These are phyloP conservation scores for Arabidopsis arenosa DNA, from an alignment of 345 rosid genomes.

Conservation along the genomic window DNA sequence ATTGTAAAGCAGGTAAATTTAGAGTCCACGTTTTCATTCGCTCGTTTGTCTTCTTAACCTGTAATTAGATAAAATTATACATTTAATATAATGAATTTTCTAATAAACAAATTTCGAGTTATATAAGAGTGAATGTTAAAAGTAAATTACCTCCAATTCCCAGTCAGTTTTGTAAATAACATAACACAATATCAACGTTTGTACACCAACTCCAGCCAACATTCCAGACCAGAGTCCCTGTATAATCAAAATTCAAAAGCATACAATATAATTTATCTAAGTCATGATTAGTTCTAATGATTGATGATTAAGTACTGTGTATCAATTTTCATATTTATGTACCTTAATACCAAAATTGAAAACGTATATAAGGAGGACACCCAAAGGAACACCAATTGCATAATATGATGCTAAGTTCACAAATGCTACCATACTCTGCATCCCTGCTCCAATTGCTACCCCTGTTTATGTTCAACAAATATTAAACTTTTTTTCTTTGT, in stretches of 20 bases:
- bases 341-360: conserved; percentile 52
- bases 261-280: neutral
- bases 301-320: neutral
- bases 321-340: conserved; percentile 10
- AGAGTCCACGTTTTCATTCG: conserved; percentile 41
- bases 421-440: conserved; percentile 50
- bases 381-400: conserved; percentile 54
- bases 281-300: neutral
- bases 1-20: conserved; percentile 13
- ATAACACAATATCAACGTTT: conserved; percentile 45
- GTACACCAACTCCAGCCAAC: conserved; percentile 49
- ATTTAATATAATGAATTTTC: neutral
- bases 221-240: conserved; percentile 60
- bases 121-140: neutral
- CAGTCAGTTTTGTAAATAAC: conserved; percentile 53
- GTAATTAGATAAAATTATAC: neutral
- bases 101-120: neutral
- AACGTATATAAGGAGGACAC: conserved; percentile 45
- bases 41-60: conserved; percentile 46
- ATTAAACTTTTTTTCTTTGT: neutral
- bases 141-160: conserved; percentile 50
- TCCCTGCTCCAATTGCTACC: conserved; percentile 58
- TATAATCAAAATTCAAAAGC: neutral
- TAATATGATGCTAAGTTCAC: conserved; percentile 61
- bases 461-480: conserved; percentile 44